These are phyloP conservation scores for Polygonum maritimum DNA, from an alignment of 148 eudicot species.

Conservation along the genomic window DNA sequence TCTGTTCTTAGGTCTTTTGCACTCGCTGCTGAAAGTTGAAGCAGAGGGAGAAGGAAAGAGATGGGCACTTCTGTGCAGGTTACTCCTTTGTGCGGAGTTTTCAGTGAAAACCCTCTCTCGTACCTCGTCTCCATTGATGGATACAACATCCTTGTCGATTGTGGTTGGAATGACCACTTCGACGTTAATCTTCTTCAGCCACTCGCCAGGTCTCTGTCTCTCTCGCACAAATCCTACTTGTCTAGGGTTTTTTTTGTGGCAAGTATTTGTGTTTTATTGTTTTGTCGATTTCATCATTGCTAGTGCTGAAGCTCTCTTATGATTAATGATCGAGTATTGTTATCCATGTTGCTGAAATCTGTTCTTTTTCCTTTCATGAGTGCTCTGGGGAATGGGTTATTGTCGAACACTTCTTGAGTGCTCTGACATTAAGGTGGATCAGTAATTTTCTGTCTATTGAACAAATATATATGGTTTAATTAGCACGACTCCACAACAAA, in stretches of 20 bases:
- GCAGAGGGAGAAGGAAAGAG: conserved; percentile 8
- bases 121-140: conserved; percentile 84
- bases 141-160: conserved; percentile 82
- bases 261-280: not conserved
- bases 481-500: not conserved
- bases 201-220: conserved; percentile 56
- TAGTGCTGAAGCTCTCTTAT: not conserved
- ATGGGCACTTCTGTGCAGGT: conserved; percentile 99
- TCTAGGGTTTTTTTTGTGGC: not conserved
- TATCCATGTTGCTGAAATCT: not conserved
- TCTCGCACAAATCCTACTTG: not conserved
- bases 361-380: not conserved
- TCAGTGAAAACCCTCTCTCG: conserved; percentile 82
- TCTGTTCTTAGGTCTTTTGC: not conserved
- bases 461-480: not conserved
- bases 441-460: not conserved
- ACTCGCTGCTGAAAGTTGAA: not conserved
- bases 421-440: not conserved
- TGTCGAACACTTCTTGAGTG: not conserved
- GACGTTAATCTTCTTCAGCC: conserved; percentile 73
- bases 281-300: not conserved
- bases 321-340: not conserved
- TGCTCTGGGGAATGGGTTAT: not conserved
- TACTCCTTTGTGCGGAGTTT: conserved; percentile 77
- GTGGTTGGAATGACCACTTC: conserved; percentile 97